Evolutionary conservation across 441 rosid genomes (phyloP), one percentile per base, ranked within the genome.

Genomic region (Syzygium malaccense): DNA sequence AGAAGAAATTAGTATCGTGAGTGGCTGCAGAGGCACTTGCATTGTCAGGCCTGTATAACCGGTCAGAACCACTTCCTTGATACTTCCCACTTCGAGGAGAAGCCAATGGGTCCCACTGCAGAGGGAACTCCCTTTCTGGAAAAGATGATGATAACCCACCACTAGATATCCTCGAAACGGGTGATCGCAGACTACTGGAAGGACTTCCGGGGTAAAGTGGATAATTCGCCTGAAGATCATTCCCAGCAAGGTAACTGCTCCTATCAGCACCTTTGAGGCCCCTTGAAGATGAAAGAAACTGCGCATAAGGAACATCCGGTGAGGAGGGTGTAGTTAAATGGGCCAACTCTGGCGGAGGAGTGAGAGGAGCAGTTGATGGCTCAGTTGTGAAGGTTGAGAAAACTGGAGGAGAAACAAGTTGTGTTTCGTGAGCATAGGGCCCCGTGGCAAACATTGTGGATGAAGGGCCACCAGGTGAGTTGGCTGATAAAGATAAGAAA

Each of bases 301-400:
- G 98, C 62, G 99, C 99, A 88, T 93, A 98, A 86, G 99, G 99
- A 37, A 98, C 99, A 90, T 98, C 99, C 3, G 99, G 99, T 71
- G 99, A 98, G 51, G 99, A 97, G 51, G 99, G 99, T 58, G 99
- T 96, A 28, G 99, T 98, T 19, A 97, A 90, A 92, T 96, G 99
- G 58, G 99, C 98, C 90, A 95, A 93, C 94, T 98, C 99, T 3
- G 99, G 99, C 18, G 99, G 99, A 57, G 99, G 99, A 88, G 99
- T 98, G 85, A 97, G 91, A 87, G 99, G 99, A 89, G 99, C 99
- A 87, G 99, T 97, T 4, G 99, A 97, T 60, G 99, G 99, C 92
- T 98, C 99, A 17, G 99, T 98, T 41, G 99, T 98, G 91, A 92
- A 94, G 49, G 99, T 94, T 28, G 99, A 98, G 93, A 97, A 98